Evolutionary conservation across 371 early-diverging fungal genomes (phyloP), one percentile per base, ranked within the genome.

Genomic region (Apophysomyces variabilis): DNA sequence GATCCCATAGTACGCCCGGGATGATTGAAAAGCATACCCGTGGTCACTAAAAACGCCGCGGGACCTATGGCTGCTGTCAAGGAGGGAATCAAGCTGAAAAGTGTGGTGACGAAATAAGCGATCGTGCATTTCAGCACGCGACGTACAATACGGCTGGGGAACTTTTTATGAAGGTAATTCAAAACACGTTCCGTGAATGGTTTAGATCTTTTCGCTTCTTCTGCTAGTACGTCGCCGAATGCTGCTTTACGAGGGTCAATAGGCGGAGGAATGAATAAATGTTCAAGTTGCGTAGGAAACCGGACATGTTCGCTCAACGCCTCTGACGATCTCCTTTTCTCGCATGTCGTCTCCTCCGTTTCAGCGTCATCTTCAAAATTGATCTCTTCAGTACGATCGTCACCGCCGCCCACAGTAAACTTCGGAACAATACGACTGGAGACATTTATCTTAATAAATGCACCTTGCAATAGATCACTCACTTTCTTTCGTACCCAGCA

Each of bases 91-190:
- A 85, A 60, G 57, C 81, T 73, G 62, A 88, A 67, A 2, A 79
- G 54, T 0, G 79, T 73, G 0, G 84, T 68, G 3, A 84, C 45
- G 39, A 79, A 85, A 32, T 82, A 77, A 13, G 88, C 86, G 5
- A 82, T 60, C 1, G 82, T 74, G 47, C 82, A 82, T 69, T 86
- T 86, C 50, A 86, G 66, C 1, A 85, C 82, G 12, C 88, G 80
- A 58, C 83, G 79, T 32, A 86, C 72, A 21, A 85, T 79, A 67
- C 86, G 73, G 7, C 76, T 74, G 4, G 85, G 80, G 57, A 88
- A 82, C 56, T 70, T 71, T 47, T 57, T 62, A 62, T 76, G 74
- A 35, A 81, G 18, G 46, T 73, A 73, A 18, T 65, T 56, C 16
- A 38, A 21, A 26, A 50, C 54, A 26, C 21, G 21, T 50, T 50